Percentiles rank a stretch among this genome's conserved stretches.
phyloP scores from a whole-genome alignment of 805 yeast species.

The Groenewaldozyma tartarivorans region DNA sequence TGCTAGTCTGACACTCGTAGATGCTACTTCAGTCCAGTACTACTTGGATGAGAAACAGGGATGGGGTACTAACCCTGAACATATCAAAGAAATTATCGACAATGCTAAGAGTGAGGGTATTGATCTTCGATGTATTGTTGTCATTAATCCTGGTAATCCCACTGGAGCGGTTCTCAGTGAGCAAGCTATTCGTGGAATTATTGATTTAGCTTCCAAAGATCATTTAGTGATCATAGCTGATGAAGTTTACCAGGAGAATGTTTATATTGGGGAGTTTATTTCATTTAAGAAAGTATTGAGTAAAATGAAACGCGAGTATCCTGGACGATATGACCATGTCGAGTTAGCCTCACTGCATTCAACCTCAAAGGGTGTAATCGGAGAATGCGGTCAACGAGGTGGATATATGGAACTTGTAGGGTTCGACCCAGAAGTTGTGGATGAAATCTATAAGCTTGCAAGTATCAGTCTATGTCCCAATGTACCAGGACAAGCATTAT shows the following conservation, averaged over 20 bases:
- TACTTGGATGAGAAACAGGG: constrained; percentile 67
- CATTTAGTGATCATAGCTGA: constrained; percentile 88
- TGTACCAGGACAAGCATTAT: constrained; percentile 87
- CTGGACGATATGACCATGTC: constrained; percentile 54
- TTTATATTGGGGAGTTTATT: constrained; percentile 70
- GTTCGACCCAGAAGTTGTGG: constrained; percentile 58
- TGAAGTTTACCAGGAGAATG: constrained; percentile 94
- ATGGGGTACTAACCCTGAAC: constrained; percentile 75
- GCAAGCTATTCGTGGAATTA: constrained; percentile 58
- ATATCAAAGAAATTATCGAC: constrained; percentile 21
- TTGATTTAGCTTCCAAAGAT: constrained; percentile 73
- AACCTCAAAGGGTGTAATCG: constrained; percentile 95
- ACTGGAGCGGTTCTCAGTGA: constrained; percentile 76
- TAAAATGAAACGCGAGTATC: constrained; percentile 46
- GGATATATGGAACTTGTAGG: constrained; percentile 95
- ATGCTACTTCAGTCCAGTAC: constrained; percentile 78
- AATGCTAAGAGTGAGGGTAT: constrained; percentile 13
- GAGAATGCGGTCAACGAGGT: constrained; percentile 99
- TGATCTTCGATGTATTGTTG: constrained; percentile 71
- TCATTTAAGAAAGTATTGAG: constrained; percentile 77
- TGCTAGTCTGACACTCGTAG: constrained; percentile 81
- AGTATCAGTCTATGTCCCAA: constrained; percentile 90
- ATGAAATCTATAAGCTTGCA: constrained; percentile 72
- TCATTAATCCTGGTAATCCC: constrained; percentile 98
- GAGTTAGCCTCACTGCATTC: constrained; percentile 92